Evolutionary conservation across 495 filamentous ascomycete genomes (phyloP), one percentile per base, ranked within the genome.

Genomic region (Hypoxylon crocopeplum): DNA sequence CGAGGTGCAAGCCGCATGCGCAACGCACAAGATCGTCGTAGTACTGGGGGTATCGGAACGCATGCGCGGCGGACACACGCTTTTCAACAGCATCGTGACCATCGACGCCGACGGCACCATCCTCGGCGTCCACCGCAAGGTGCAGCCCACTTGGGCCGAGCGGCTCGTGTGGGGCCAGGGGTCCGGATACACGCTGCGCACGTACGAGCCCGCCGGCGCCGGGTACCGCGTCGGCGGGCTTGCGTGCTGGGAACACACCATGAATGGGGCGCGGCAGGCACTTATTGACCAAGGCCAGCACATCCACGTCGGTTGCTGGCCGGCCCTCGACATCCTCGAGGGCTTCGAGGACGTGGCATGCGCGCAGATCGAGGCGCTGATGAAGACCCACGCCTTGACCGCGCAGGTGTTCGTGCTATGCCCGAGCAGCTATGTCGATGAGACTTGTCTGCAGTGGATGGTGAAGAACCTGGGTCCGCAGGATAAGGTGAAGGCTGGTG

Each of bases 161-260:
- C 72, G 75, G 10, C 61, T 75, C 8, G 70, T 79, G 17, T 80
- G 78, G 77, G 70, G 68, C 22, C 69, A 76, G 38, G 78, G 78
- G 6, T 66, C 73, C 27, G 77, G 76, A 1, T 59, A 63, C 30
- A 77, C 75, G 2, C 69, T 74, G 1, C 42, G 58, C 13, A 64
- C 53, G 15, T 74, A 66, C 55, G 29, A 57, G 34, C 36, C 48
- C 10, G 53, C 54, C 11, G 37, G 45, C 38, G 12, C 37, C 11
- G 74, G 72, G 1, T 70, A 59, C 19, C 76, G 74, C 6, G 59
- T 82, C 4, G 79, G 78, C 12, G 75, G 70, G 13, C 64, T 82
- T n/a, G 72, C 75, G 1, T 82, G 79, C 62, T 77, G 79, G 69
- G 79, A 82, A 58, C 71, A 80, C 29, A 78, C 78, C 41, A 78